phyloP scores from a whole-genome alignment of 2,329 filamentous ascomycete species.

The Elsinoe fawcettii region DNA sequence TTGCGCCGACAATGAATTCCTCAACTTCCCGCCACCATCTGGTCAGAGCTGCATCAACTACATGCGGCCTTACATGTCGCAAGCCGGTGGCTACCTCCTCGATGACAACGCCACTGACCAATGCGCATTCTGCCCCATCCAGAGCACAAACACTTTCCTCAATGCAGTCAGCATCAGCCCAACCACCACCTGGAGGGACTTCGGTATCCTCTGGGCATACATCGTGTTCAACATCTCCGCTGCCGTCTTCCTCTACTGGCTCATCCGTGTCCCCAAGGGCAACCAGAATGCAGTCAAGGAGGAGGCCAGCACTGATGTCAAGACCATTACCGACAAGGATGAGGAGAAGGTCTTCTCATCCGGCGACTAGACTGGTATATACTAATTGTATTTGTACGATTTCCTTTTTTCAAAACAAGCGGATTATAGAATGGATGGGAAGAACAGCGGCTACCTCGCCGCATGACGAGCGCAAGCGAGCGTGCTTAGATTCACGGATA shows the following conservation, averaged over 20 bases:
- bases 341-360: constrained; percentile 15
- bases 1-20: constrained; percentile 63
- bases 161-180: constrained; percentile 36
- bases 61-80: constrained; percentile 29
- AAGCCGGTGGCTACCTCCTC: constrained; percentile 32
- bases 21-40: constrained; percentile 55
- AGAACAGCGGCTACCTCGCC: neutral
- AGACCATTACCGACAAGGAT: constrained; percentile 71
- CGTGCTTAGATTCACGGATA: constrained; percentile 7
- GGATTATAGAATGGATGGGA: neutral
- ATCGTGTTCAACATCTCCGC: constrained; percentile 45
- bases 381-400: constrained; percentile 1
- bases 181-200: constrained; percentile 45
- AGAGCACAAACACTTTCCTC: constrained; percentile 39
- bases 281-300: constrained; percentile 41
- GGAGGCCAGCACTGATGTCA: constrained; percentile 81
- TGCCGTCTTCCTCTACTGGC: constrained; percentile 47
- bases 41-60: constrained; percentile 38
- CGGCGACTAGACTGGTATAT: constrained; percentile 10
- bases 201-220: constrained; percentile 48
- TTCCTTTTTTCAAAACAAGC: neutral
- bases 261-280: constrained; percentile 45
- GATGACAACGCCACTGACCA: constrained; percentile 28
- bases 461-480: constrained; percentile 2
- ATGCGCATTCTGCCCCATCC: constrained; percentile 37